These are phyloP conservation scores for Lecanicillium sp. DNA, from an alignment of 2,329 filamentous ascomycete genomes.

Conservation along the genomic window DNA sequence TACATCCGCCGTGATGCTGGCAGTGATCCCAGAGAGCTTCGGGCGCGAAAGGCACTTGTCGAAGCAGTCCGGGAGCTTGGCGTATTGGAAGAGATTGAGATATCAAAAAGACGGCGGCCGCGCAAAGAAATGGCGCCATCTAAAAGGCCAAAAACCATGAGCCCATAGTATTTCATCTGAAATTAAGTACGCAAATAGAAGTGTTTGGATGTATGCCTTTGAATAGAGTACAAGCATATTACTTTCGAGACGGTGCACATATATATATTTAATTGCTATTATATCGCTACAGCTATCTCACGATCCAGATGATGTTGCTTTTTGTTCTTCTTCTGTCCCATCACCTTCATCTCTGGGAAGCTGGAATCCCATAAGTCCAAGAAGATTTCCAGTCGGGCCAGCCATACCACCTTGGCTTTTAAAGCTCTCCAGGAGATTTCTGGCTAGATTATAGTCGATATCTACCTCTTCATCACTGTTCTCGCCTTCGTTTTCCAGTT, in stretches of 20 bases:
- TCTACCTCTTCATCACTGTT: conserved; percentile 57
- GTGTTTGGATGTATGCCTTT: too few relatives aligned
- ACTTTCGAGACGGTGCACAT: too few relatives aligned
- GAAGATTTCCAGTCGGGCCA: conserved; percentile 80
- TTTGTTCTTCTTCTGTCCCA: conserved; percentile 27
- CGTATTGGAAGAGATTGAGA: conserved; percentile 28
- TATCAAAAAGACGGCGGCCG: conserved; percentile 26
- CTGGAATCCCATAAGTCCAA: conserved; percentile 77
- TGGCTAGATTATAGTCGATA: conserved; percentile 80
- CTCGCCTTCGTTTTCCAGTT: conserved; percentile 43
- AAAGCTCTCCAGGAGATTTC: conserved; percentile 87
- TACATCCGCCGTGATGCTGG: conserved; percentile 47
- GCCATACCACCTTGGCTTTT: conserved; percentile 81
- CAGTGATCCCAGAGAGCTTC: conserved; percentile 45
- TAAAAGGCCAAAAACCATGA: conserved; percentile 33
- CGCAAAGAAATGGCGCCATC: conserved; percentile 38
- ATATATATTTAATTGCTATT: too few relatives aligned
- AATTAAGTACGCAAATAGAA: too few relatives aligned
- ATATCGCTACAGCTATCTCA: too few relatives aligned
- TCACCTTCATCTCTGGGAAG: conserved; percentile 74
- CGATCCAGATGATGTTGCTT: conserved; percentile 14
- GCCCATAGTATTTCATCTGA: not conserved
- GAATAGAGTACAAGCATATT: too few relatives aligned
- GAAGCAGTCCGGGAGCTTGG: conserved; percentile 41
- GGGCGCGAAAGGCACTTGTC: conserved; percentile 45